Conservation (phyloP, 768 basidiomycete genomes). For the Amylocystis lapponica region DNA sequence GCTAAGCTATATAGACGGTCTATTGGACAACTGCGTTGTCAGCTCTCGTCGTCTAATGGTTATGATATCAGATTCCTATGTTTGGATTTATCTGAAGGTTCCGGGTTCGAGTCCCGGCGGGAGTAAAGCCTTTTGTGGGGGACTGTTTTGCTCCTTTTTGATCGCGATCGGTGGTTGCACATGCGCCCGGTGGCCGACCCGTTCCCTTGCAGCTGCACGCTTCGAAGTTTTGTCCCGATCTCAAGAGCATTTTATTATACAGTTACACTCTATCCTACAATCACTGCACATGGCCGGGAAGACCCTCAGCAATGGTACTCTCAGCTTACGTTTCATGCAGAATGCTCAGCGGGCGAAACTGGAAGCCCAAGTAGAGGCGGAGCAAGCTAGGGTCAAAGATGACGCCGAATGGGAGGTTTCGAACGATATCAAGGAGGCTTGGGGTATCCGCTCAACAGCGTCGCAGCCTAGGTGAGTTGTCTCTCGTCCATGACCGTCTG, state of each 20-base stretch:
- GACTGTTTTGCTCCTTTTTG: background rate
- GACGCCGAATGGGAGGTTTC: slow-evolving; percentile 63
- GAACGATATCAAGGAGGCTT: slow-evolving; percentile 45
- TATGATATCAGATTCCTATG: slow-evolving; percentile 17
- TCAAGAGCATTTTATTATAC: background rate
- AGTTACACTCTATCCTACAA: background rate
- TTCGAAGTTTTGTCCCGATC: too few species aligned
- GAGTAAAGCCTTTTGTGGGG: slow-evolving; percentile 7
- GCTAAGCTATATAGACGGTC: background rate
- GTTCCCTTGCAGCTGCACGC: background rate
- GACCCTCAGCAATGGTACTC: slow-evolving; percentile 56
- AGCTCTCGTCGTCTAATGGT: slow-evolving; percentile 17
- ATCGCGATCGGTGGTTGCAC: too few species aligned
- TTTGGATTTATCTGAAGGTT: slow-evolving; percentile 11
- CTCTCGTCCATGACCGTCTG: too few species aligned
- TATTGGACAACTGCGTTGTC: background rate
- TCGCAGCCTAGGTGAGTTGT: slow-evolving; percentile 7
- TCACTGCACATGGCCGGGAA: slow-evolving; percentile 36
- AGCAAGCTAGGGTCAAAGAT: slow-evolving; percentile 52
- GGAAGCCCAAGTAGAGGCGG: slow-evolving; percentile 41
- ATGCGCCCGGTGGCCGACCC: background rate
- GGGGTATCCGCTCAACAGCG: slow-evolving; percentile 28
- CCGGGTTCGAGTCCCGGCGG: slow-evolving; percentile 18
- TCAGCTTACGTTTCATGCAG: slow-evolving; percentile 70
- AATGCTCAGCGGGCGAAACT: slow-evolving; percentile 56